Evolutionary conservation across 805 yeast species (phyloP).

Genomic region (Alloascoidea hylecoeti): DNA sequence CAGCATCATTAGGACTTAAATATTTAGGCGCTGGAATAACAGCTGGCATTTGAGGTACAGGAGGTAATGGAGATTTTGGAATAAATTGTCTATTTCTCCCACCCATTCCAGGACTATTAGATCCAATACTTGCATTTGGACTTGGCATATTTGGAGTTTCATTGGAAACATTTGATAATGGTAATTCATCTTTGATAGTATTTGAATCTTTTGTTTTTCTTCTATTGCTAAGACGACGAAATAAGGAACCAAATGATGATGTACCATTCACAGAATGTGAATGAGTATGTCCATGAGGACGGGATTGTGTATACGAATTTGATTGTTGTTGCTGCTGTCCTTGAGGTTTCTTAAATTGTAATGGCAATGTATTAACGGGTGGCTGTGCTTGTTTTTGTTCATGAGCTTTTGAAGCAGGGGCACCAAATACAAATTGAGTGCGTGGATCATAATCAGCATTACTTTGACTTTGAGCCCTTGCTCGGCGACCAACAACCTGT

Average conservation of each 20-base stretch:
- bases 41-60: background rate
- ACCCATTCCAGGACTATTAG: no score
- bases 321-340: no score
- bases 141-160: no score
- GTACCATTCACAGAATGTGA: background rate
- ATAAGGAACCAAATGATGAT: background rate
- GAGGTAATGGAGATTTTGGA: background rate
- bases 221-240: background rate
- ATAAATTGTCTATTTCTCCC: background rate
- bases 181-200: no score
- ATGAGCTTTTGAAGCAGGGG: no score
- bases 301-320: background rate
- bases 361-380: background rate
- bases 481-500: no score
- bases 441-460: background rate
- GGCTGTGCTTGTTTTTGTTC: background rate
- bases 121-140: no score
- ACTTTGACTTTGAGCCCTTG: background rate
- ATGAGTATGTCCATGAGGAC: background rate
- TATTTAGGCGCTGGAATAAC: background rate
- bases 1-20: no score
- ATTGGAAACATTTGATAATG: no score
- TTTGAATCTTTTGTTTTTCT: background rate
- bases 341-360: no score
- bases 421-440: background rate